Evolutionary conservation across 352 stramenopile species (phyloP), one percentile per base, ranked within the genome.

Genomic region (Globisporangium paddicum): DNA sequence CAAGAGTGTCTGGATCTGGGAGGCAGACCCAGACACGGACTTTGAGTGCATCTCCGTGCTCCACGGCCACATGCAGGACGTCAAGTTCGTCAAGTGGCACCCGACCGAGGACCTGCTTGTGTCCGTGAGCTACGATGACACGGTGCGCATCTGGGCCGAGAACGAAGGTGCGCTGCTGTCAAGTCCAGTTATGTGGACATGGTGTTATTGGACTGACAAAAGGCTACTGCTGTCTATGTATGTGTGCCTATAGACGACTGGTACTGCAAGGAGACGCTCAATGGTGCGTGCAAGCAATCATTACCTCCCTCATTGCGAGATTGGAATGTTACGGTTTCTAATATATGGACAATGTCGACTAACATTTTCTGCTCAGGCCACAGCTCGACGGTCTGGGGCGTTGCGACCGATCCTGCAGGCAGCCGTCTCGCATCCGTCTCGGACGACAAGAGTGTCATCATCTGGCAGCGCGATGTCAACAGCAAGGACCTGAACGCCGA

Each of bases 1-100:
- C 77, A 99, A 99, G 73, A 98, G 87, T 64, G 88, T 99, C 48
- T 99, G 97, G 97, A 94, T 99, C 67, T 99, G 96, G 96, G 96
- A 99, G 67, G 96, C 79, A 26, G 87, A 96, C 16, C 77, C 89
- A 1, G 92, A 97, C 47, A 96, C 87, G 41, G 95, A 98, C 63
- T 99, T 98, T 73, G 97, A 99, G 81, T 99, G 96, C 72, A 78
- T 99, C 28, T 96, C 93, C 10, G 96, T 99, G 41, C 77, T 99
- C 16, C 90, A 98, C 63, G 96, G 91, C 28, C 97, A 99, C 74
- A 89, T 90, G 55, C 94, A 97, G 60, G 96, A 99, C 75, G 92
- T 99, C 49, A 99, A 99, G 75, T 97, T 85, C 57, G 82, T 99
- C 52, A 72, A 69, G 41, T 99, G 97, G 86, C 91, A 98, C 56